Conservation (phyloP, 352 stramenopile species). For the Globisporangium splendens region DNA sequence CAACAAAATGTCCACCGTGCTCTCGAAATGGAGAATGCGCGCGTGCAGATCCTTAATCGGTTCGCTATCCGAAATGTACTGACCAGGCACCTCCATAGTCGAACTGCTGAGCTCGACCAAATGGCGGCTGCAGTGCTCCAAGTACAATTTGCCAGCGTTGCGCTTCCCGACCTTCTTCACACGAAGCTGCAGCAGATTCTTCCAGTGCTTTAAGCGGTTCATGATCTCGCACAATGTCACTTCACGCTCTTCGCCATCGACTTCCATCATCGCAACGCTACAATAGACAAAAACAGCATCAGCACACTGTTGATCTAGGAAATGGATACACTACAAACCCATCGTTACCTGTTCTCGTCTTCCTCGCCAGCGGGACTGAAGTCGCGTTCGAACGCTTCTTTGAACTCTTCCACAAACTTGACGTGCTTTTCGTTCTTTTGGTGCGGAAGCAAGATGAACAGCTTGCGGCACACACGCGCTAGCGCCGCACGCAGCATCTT, state of each 20-base stretch:
- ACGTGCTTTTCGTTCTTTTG: constrained; percentile 88
- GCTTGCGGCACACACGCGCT: constrained; percentile 90
- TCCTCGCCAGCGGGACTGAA: constrained; percentile 52
- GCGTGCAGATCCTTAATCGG: constrained; percentile 91
- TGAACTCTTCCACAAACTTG: constrained; percentile 87
- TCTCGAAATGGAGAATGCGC: constrained; percentile 89
- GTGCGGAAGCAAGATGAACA: constrained; percentile 83
- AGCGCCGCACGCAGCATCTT: constrained; percentile 90
- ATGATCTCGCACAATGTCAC: constrained; percentile 83
- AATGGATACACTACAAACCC: neutral
- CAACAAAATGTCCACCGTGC: constrained; percentile 77
- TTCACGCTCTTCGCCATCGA: constrained; percentile 17
- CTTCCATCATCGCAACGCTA: constrained; percentile 16
- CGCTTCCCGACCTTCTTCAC: constrained; percentile 75
- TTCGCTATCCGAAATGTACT: constrained; percentile 90
- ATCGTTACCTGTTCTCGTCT: constrained; percentile 12
- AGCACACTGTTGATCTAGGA: neutral
- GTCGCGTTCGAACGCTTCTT: constrained; percentile 80
- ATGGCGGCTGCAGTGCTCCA: constrained; percentile 88
- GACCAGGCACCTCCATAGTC: constrained; percentile 89
- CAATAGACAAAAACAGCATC: neutral
- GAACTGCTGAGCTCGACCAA: constrained; percentile 85
- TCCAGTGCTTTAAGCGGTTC: constrained; percentile 90
- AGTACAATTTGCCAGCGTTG: constrained; percentile 63
- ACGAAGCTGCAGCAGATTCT: constrained; percentile 82